Conservation (phyloP, 2,329 filamentous ascomycete species). For the Microsporum audouinii region DNA sequence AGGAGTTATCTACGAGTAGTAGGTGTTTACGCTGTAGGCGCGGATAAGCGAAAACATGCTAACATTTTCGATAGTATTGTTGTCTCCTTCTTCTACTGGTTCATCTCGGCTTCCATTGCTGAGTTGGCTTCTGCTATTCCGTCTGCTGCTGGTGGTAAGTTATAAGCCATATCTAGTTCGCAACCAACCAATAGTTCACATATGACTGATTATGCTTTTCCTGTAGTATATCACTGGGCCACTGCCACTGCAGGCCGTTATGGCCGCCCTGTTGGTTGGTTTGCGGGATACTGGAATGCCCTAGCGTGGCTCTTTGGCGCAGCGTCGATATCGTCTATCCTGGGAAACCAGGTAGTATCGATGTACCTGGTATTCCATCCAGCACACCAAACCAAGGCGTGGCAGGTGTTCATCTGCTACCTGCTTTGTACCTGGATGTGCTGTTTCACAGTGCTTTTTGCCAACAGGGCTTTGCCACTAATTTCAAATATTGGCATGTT, state of each 20-base stretch:
- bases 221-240: conserved; percentile 49
- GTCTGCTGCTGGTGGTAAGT: conserved; percentile 43
- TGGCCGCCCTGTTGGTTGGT: conserved; percentile 42
- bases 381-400: conserved; percentile 40
- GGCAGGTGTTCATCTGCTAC: conserved; percentile 51
- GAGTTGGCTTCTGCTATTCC: conserved; percentile 52
- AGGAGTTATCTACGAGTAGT: conserved; percentile 53
- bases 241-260: conserved; percentile 46
- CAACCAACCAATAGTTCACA: background rate
- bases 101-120: conserved; percentile 48
- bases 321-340: conserved; percentile 47
- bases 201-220: background rate
- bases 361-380: conserved; percentile 51
- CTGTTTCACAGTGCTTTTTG: conserved; percentile 44
- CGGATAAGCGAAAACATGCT: conserved; percentile 12
- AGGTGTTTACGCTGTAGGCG: conserved; percentile 10
- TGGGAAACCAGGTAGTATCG: conserved; percentile 48
- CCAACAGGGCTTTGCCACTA: conserved; percentile 42
- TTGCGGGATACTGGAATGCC: conserved; percentile 37
- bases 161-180: background rate
- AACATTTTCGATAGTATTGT: conserved; percentile 23
- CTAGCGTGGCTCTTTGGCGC: conserved; percentile 51
- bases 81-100: conserved; percentile 45
- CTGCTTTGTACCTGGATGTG: conserved; percentile 46
- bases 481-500: conserved; percentile 47